Evolutionary conservation across 2,329 filamentous ascomycete species (phyloP), one percentile per base, ranked within the genome.

Genomic region (Stemphylium lycopersici): DNA sequence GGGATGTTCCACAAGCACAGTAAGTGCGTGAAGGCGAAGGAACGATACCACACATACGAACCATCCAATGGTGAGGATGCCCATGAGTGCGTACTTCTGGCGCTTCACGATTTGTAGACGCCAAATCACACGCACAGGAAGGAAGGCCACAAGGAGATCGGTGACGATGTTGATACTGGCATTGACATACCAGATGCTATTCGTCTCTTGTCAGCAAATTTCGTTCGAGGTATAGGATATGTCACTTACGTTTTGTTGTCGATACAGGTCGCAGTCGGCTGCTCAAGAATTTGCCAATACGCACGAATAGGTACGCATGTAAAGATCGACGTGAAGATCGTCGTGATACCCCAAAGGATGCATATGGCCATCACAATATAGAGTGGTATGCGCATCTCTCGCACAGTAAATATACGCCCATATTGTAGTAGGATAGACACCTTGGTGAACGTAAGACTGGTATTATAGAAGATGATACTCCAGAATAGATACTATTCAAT

Each of bases 41-140:
- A 69, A 45, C 3, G 71, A 71, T 12, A 74, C 65, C 12, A 71
- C 53, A 34, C 69, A 73, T 3, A 71, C 68, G 41, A 72, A 68
- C 66, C 68, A 70, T 37, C 69, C 69, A n/a, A 72, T 59, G 3
- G 65, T 67, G 1, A 72, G 55, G 24, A 70, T 64, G 4, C 41
- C 34, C 8, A 70, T 31, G 1, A 71, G 49, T 3, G 62, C 67
- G 6, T 62, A 29, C 41, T 65, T 69, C 15, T 70, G 67, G 3
- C 52, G 54, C 22, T 43, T 58, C 0, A 62, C 59, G 4, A 70
- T 65, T 12, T 67, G 65, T 8, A 72, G 39, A 0, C 36, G 44
- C 69, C 65, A 71, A 10, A 72, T 62, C 6, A 56, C 58, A 4
- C 55, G 58, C 15, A 71, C 44, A 4, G 69, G 69, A 4, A 72